A percentile compares a stretch with the other conserved stretches of the same genome.
These are phyloP conservation scores for Rhynchosporium graminicola DNA, from an alignment of 2,329 filamentous ascomycete species.

Conservation along the genomic window DNA sequence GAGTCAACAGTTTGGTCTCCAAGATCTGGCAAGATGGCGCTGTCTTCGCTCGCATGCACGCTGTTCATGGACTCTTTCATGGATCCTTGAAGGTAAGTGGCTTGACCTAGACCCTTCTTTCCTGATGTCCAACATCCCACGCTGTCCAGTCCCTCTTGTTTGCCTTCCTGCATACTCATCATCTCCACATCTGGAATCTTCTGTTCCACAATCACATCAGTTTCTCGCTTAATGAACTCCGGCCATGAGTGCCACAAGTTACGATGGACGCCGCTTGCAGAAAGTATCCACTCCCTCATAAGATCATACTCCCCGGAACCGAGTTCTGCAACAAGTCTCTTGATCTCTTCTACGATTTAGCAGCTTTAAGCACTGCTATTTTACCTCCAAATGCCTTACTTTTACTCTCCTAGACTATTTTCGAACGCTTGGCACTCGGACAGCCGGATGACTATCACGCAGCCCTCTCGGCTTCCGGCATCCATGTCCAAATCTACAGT, in stretches of 20 bases:
- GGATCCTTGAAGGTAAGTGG: neutral
- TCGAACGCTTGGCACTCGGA: neutral
- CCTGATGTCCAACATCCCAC: neutral
- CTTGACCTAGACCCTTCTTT: neutral
- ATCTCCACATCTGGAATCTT: neutral
- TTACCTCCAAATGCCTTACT: too few relatives aligned
- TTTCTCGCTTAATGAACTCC: neutral
- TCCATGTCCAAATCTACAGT: neutral
- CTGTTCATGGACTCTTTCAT: too few relatives aligned
- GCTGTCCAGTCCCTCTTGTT: neutral
- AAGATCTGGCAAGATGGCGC: neutral
- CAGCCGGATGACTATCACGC: neutral
- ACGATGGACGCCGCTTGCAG: neutral
- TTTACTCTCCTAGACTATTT: too few relatives aligned
- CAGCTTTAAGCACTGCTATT: too few relatives aligned
- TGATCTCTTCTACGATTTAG: neutral
- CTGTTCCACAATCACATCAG: neutral
- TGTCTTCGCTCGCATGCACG: neutral
- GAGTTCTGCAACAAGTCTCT: neutral
- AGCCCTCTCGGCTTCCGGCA: neutral
- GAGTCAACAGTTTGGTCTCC: neutral
- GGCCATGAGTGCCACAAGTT: neutral
- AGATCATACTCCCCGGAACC: neutral
- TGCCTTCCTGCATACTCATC: neutral
- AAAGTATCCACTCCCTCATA: neutral